Percentiles rank a stretch among this genome's conserved stretches.
Conservation (phyloP, 495 filamentous ascomycete species). For the Podospora australis region DNA sequence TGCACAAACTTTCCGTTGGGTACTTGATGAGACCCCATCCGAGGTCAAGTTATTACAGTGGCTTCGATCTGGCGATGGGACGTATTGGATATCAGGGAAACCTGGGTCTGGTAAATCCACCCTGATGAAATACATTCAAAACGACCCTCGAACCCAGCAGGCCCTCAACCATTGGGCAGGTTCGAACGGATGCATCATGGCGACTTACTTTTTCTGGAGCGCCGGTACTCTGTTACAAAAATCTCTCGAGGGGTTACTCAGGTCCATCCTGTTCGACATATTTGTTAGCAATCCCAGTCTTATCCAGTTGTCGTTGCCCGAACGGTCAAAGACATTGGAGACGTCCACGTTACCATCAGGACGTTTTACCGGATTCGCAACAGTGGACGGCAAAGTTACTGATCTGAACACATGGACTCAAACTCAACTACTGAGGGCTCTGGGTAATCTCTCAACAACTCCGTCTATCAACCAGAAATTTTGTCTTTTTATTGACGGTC, state of each 20-base stretch:
- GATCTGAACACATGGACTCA: background rate
- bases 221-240: slow-evolving; percentile 28
- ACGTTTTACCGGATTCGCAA: background rate
- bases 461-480: slow-evolving; percentile 1
- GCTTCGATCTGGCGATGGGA: slow-evolving; percentile 6
- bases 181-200: background rate
- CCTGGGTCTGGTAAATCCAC: slow-evolving; percentile 36
- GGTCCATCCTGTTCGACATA: slow-evolving; percentile 33
- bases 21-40: background rate
- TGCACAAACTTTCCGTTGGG: background rate
- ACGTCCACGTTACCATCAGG: no score
- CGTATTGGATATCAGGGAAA: slow-evolving; percentile 33
- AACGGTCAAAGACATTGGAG: background rate
- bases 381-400: background rate
- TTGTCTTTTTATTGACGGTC: slow-evolving; percentile 24
- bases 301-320: slow-evolving; percentile 1
- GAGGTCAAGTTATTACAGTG: slow-evolving; percentile 1
- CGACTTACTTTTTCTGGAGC: slow-evolving; percentile 30
- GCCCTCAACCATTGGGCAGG: background rate
- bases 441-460: background rate
- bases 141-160: background rate
- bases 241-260: slow-evolving; percentile 36
- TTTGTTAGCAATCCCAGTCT: slow-evolving; percentile 19
- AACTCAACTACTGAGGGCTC: no score
- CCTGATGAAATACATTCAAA: slow-evolving; percentile 30